Evolutionary conservation across 2,329 filamentous ascomycete genomes (phyloP).

Genomic region (Cryphonectria japonica): DNA sequence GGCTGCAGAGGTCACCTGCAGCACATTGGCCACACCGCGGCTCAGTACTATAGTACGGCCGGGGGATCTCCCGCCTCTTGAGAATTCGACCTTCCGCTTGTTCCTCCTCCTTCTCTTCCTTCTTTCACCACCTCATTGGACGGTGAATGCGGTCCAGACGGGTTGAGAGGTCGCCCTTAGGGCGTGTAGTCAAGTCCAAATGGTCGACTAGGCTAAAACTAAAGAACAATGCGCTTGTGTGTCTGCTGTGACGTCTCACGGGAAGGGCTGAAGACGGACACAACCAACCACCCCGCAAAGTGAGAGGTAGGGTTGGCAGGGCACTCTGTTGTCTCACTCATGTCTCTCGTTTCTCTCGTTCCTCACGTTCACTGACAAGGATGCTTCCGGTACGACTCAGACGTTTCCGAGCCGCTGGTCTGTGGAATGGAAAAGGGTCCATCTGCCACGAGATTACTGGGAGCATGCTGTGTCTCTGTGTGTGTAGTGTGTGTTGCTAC

Average conservation of each 20-base stretch:
- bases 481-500: neutral
- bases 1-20: neutral
- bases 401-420: slow-evolving; percentile 1
- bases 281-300: neutral
- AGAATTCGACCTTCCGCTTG: neutral
- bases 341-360: neutral
- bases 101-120: neutral
- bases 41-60: neutral
- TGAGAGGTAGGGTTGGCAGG: neutral
- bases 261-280: slow-evolving; percentile 6
- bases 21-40: neutral
- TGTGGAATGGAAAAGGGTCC: neutral
- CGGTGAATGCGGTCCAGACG: neutral
- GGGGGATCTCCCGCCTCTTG: neutral
- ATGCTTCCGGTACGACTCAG: neutral
- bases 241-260: neutral
- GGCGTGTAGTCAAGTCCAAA: neutral
- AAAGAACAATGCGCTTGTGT: neutral
- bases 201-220: neutral
- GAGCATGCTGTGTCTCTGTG: neutral
- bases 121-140: neutral
- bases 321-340: neutral
- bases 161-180: neutral
- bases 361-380: neutral
- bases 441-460: neutral